Base-by-base conservation (phyloP, 2,329 filamentous ascomycete genomes). In the Aspergillus fischeri region DNA sequence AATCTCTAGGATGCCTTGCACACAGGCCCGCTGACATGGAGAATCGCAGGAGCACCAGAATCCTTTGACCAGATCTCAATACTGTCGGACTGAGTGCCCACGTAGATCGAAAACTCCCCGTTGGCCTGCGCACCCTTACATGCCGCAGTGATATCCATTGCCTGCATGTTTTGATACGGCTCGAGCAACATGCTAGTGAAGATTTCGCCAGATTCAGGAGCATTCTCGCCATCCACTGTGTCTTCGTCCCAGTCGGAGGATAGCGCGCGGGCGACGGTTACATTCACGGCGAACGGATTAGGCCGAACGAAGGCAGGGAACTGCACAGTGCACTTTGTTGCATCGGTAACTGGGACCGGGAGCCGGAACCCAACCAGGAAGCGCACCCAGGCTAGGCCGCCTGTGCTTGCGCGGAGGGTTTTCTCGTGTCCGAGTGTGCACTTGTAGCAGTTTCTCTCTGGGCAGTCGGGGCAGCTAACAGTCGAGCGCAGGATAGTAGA, bases 41-140 rank as follows among this genome's bases (percentile, higher is more conserved):
- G 50, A 27, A 60, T 50, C 11, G 60, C 58, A 1, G 58, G 55
- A 32, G 53, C 55, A 21, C 56, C 58, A 11, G 53, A 52, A 5
- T 62, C 56, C 42, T 57, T 60, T 8, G 58, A 60, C 53, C 54
- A 62, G 11, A 62, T 49, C 52, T 62, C 60, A 47, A 55, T 55
- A 20, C 42, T 54, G 4, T 52, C 58, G n/a, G 45, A 56, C 21
- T 53, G 38, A 0, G 53, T 53, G 3, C 58, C 58, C 8, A 62
- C 10, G 27, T 60, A 62, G 3, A 62, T 55, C 3, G 55, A 60
- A 11, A 62, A 58, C 2, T 56, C 28, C 1, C 60, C 53, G 14
- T 60, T n/a, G 1, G 38, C 51, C 45, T 53, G 52, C 20, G 53
- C 55, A 1, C 3, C 6, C 27, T 54, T 11, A 25, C 60, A 62